Base-by-base conservation (phyloP, 352 stramenopile genomes). In the Phytophthora hibernalis region DNA sequence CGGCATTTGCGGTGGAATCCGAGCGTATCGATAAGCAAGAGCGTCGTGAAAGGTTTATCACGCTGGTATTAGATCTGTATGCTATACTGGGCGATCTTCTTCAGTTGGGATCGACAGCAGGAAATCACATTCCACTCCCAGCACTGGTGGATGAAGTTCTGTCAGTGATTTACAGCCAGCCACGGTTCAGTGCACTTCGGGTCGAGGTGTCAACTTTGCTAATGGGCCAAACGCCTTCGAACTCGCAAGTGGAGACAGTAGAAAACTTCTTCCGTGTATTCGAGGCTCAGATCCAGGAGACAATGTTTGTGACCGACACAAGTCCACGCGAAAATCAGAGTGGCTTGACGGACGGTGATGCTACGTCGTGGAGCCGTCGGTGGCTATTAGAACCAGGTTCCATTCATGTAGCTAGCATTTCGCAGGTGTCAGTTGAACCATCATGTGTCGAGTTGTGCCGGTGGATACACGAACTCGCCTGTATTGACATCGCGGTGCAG, bases 91-190 rank as follows among this genome's bases (percentile, higher is more conserved):
- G 30, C 11, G 50, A 45, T 5, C 13, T 67, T 12, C 30, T 66
- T 12, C 31, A 37, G 9, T 24, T 58, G n/a, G 43, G 22, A 12
- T 33, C 48, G 10, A 13, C 22, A 37, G 26, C 2, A 18, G 18
- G 5, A 9, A 9, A 47, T 16, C 40, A 9, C 18, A 26, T 26
- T 2, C 9, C 40, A 26, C 40, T 82, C 10, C 56, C 62, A 4
- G 54, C 44, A 13, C 56, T 82, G n/a, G 70, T 79, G 54, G 74
- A 82, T 18, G 62, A 82, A 10, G 57, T 77, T 26, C 40, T 82
- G 21, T 66, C 70, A 2, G 12, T 72, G 1, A 60, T 74, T 12
- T 74, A 77, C 56, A 48, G 56, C 20, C 65, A 62, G 30, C 16
- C 47, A n/a, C 43, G 51, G 15, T 62, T 72, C 28, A 21, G 11